Percentiles rank a stretch among this genome's conserved stretches.
These are phyloP conservation scores for Aspergillus fumigatiaffinis DNA, from an alignment of 2,329 filamentous ascomycete species.

Conservation along the genomic window DNA sequence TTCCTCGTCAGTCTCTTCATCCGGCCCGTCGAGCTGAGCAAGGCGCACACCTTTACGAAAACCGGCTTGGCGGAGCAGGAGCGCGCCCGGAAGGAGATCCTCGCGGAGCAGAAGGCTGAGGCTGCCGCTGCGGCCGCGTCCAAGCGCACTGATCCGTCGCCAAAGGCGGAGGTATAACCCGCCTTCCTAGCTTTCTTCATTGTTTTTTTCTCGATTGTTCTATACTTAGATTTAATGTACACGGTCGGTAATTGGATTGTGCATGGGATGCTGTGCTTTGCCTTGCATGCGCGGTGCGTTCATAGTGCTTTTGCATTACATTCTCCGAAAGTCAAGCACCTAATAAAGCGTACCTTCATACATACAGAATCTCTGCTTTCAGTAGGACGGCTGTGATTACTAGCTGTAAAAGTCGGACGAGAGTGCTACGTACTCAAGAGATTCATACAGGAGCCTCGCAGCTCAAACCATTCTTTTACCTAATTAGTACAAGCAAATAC, in stretches of 20 bases:
- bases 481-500: background rate
- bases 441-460: background rate
- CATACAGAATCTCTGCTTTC: background rate
- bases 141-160: slow-evolving; percentile 5
- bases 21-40: slow-evolving; percentile 35
- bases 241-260: background rate
- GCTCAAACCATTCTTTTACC: background rate
- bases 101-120: slow-evolving; percentile 52
- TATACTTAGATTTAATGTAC: background rate
- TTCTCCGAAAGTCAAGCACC: background rate
- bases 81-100: slow-evolving; percentile 35
- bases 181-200: background rate
- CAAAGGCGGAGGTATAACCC: background rate
- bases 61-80: slow-evolving; percentile 45
- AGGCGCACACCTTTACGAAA: slow-evolving; percentile 41
- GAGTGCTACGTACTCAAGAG: background rate
- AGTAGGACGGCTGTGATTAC: background rate
- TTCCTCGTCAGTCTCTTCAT: slow-evolving; percentile 40
- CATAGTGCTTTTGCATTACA: background rate
- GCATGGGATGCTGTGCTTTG: background rate
- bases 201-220: background rate
- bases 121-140: slow-evolving; percentile 62
- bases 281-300: background rate
- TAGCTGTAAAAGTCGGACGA: background rate
- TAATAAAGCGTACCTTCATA: background rate